phyloP scores from a whole-genome alignment of 352 stramenopile species.

The Phytophthora chlamydospora region DNA sequence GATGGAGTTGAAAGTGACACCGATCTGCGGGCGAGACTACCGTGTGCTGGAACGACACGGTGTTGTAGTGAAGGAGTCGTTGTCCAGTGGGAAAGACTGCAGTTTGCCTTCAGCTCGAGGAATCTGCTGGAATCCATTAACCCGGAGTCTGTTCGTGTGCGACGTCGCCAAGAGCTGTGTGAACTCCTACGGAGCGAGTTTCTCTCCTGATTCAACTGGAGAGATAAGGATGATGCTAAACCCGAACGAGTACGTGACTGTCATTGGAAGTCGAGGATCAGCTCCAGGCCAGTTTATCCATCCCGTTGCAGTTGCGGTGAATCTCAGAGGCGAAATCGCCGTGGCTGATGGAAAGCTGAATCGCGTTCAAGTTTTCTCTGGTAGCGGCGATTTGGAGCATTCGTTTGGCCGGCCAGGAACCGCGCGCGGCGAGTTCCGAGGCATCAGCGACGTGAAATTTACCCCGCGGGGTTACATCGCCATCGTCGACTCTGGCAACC shows the following conservation, averaged over 20 bases:
- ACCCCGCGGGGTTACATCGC: conserved; percentile 54
- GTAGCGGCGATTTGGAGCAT: conserved; percentile 48
- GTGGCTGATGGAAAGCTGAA: conserved; percentile 64
- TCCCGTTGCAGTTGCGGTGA: conserved; percentile 62
- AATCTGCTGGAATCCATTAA: conserved; percentile 62
- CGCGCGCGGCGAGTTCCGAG: conserved; percentile 53
- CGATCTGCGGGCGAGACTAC: conserved; percentile 47
- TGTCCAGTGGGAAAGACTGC: conserved; percentile 6
- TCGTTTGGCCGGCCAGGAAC: conserved; percentile 55
- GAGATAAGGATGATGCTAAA: conserved; percentile 21
- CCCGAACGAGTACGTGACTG: background rate
- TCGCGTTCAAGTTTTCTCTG: conserved; percentile 63
- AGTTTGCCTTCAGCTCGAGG: conserved; percentile 35
- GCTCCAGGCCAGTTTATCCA: conserved; percentile 52
- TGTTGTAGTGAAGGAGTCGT: conserved; percentile 19
- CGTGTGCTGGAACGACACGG: conserved; percentile 7
- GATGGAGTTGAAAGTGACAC: conserved; percentile 43
- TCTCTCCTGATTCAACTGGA: conserved; percentile 23
- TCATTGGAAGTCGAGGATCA: conserved; percentile 47
- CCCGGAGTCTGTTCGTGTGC: conserved; percentile 53
- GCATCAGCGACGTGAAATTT: conserved; percentile 59
- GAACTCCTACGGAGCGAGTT: conserved; percentile 29
- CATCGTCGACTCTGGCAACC: conserved; percentile 60
- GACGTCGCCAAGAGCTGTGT: conserved; percentile 50
- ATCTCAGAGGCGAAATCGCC: conserved; percentile 53